phyloP scores from a whole-genome alignment of 208 protist genomes.

The Acanthamoeba triangularis region DNA sequence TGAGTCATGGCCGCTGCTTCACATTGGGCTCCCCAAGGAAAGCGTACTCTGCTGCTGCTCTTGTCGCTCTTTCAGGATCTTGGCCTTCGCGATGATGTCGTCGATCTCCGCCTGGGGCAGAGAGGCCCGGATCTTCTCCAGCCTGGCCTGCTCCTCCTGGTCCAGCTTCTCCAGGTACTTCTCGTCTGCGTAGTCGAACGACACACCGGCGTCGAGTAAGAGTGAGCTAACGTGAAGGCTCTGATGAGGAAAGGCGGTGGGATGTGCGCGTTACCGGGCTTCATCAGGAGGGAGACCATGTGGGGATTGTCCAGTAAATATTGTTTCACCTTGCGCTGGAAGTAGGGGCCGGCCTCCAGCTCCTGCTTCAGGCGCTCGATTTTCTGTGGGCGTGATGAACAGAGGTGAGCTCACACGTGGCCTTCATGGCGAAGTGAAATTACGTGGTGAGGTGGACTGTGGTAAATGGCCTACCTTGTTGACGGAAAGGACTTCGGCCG shows the following conservation, averaged over 20 bases:
- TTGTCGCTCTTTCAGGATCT: constrained; percentile 54
- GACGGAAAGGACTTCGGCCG: constrained; percentile 77
- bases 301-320: constrained; percentile 74
- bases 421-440: no score
- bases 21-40: not conserved
- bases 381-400: not conserved
- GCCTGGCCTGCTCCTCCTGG: constrained; percentile 52
- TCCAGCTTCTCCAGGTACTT: constrained; percentile 77
- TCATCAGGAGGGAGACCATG: constrained; percentile 58
- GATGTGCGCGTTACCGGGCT: constrained; percentile 5
- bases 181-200: constrained; percentile 1
- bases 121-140: constrained; percentile 46
- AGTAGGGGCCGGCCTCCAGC: constrained; percentile 53
- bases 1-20: no score
- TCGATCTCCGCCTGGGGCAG: constrained; percentile 38
- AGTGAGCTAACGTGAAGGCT: not conserved
- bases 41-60: constrained; percentile 54
- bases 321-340: constrained; percentile 63
- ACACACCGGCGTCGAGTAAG: not conserved
- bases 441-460: no score
- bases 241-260: not conserved
- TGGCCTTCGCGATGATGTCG: constrained; percentile 63
- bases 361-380: constrained; percentile 72
- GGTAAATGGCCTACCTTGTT: constrained; percentile 75
- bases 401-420: not conserved